phyloP scores from a whole-genome alignment of 257 asterid species.

The Linderniella brevidens region DNA sequence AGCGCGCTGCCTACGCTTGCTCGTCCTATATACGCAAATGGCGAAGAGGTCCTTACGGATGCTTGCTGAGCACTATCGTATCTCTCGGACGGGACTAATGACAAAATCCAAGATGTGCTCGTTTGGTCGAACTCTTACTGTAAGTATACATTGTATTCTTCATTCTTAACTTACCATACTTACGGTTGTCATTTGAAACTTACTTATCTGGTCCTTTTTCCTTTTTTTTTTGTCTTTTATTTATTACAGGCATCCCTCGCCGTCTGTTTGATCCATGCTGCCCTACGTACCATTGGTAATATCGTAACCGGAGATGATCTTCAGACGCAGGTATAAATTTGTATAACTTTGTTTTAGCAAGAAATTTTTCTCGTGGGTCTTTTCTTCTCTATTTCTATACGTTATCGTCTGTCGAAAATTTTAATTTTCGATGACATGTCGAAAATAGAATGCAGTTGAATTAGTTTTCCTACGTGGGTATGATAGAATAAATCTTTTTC shows the following conservation, averaged over 20 bases:
- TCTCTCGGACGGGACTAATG: conserved; percentile 82
- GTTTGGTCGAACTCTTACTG: conserved; percentile 63
- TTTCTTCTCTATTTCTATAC: no score
- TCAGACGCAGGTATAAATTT: conserved; percentile 52
- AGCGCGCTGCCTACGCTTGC: conserved; percentile 71
- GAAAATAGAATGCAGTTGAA: no score
- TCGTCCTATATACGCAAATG: conserved; percentile 53
- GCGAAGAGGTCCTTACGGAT: conserved; percentile 86
- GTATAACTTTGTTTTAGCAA: no score
- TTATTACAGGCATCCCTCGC: conserved; percentile 59
- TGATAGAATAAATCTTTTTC: no score
- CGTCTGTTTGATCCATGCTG: conserved; percentile 82
- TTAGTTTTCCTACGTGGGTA: no score
- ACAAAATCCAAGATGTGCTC: conserved; percentile 77
- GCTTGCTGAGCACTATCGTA: conserved; percentile 93
- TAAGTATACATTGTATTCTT: no score
- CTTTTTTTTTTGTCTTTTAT: no score
- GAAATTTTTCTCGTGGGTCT: no score
- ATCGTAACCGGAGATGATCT: conserved; percentile 90
- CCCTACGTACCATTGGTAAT: conserved; percentile 82
- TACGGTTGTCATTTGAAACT: no score
- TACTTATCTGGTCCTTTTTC: not conserved
- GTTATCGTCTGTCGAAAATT: no score
- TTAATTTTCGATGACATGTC: no score
- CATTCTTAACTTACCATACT: no score